phyloP scores from a whole-genome alignment of 2,329 filamentous ascomycete genomes.

The Ceratocystiopsis sp. region DNA sequence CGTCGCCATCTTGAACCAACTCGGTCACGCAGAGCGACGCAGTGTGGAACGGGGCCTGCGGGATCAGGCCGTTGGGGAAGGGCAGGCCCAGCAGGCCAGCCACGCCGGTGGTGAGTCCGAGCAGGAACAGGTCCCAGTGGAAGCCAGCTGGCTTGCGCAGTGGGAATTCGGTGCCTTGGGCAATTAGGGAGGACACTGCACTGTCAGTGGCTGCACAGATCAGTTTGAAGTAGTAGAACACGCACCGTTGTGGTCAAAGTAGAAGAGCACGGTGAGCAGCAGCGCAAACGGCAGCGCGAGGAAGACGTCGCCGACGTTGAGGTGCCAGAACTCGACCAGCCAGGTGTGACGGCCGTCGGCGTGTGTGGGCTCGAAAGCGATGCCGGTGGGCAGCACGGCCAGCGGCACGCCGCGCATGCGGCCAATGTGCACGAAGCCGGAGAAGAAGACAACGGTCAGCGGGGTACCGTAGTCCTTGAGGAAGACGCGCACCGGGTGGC shows the following conservation, averaged over 20 bases:
- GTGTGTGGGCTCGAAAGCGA: constrained; percentile 61
- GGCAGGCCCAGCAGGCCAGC: constrained; percentile 62
- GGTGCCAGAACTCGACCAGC: constrained; percentile 71
- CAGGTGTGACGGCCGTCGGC: constrained; percentile 41
- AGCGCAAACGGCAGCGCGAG: constrained; percentile 76
- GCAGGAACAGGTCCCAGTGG: constrained; percentile 71
- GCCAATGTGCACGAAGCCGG: constrained; percentile 74
- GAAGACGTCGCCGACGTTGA: constrained; percentile 57
- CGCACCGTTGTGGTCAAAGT: constrained; percentile 74
- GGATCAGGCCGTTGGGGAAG: constrained; percentile 70
- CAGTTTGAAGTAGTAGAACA: not conserved
- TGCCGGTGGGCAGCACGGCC: constrained; percentile 56
- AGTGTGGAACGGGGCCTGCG: constrained; percentile 71
- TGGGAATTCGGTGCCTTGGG: constrained; percentile 69
- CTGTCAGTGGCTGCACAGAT: constrained; percentile 1
- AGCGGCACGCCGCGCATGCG: constrained; percentile 58
- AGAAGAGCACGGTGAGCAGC: constrained; percentile 70
- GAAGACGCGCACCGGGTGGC: constrained; percentile 60
- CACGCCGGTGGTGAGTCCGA: constrained; percentile 60
- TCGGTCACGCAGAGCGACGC: constrained; percentile 58
- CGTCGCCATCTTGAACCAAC: constrained; percentile 29
- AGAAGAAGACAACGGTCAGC: constrained; percentile 71
- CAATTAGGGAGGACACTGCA: constrained; percentile 62
- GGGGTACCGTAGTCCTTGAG: constrained; percentile 83
- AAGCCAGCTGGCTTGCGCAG: constrained; percentile 68